Conservation (phyloP, 225 moss, liverwort and hornwort genomes). For the Rhytidiadelphus loreus region DNA sequence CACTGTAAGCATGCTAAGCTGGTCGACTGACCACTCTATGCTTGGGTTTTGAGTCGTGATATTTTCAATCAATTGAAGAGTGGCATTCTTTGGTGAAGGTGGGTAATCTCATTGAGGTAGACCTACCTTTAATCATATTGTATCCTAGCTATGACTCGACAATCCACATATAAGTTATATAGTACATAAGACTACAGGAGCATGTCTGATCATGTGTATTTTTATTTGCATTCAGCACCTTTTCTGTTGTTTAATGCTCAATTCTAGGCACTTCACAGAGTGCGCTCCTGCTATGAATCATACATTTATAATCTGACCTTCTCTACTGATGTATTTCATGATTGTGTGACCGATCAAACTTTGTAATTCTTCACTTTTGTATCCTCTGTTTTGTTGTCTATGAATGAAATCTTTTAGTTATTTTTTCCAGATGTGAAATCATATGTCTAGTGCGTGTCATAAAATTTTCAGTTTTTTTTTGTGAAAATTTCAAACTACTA, state of each 20-base stretch:
- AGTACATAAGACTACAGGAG: too few relatives aligned
- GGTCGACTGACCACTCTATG: neutral
- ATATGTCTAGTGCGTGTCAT: neutral
- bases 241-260: neutral
- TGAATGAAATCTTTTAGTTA: neutral
- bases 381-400: neutral
- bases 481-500: neutral
- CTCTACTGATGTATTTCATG: neutral
- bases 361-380: neutral
- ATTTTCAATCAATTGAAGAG: neutral
- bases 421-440: neutral
- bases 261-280: neutral
- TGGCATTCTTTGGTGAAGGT: neutral
- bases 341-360: neutral
- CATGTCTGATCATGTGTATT: neutral
- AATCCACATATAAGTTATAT: neutral
- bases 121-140: neutral
- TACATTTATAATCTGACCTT: neutral
- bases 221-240: neutral
- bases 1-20: neutral
- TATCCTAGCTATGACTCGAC: neutral
- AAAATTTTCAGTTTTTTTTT: neutral
- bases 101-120: neutral
- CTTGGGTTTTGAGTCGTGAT: neutral
- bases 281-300: neutral